These are phyloP conservation scores for Poa annua DNA, from an alignment of 176 grass and related monocot species.

Conservation along the genomic window DNA sequence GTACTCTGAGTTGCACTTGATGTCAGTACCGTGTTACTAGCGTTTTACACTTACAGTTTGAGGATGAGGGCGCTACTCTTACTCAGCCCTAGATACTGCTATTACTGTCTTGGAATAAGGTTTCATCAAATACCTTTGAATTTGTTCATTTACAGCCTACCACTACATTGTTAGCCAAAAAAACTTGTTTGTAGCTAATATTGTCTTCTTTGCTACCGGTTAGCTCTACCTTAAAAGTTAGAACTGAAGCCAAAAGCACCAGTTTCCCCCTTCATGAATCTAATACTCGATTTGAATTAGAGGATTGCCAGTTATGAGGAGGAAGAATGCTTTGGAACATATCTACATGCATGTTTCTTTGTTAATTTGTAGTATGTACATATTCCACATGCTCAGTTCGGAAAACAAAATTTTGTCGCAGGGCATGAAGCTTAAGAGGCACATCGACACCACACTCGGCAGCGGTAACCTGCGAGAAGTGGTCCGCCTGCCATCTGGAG, in stretches of 20 bases:
- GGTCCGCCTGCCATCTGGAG: constrained; percentile 79
- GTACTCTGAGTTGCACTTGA: background rate
- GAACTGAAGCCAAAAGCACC: background rate
- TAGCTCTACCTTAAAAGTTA: background rate
- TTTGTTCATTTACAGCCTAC: background rate
- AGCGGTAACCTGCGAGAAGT: constrained; percentile 82
- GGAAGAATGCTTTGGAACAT: background rate
- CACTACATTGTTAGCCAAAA: background rate
- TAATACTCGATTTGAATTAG: background rate
- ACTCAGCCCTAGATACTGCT: too few species aligned
- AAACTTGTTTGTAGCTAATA: too few species aligned
- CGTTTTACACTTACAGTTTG: background rate
- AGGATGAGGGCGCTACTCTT: background rate
- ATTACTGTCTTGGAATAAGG: background rate
- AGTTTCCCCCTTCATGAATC: background rate
- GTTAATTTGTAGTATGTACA: background rate
- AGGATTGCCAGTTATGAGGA: background rate
- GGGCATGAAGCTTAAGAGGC: constrained; percentile 77
- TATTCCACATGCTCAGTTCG: background rate
- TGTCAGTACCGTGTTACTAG: background rate
- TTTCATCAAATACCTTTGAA: background rate
- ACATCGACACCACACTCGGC: constrained; percentile 87
- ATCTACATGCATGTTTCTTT: background rate
- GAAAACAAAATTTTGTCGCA: constrained; percentile 36
- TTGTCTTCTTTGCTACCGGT: too few species aligned